These are phyloP conservation scores for Ogataea salicorniae DNA, from an alignment of 805 yeast species.

Conservation along the genomic window DNA sequence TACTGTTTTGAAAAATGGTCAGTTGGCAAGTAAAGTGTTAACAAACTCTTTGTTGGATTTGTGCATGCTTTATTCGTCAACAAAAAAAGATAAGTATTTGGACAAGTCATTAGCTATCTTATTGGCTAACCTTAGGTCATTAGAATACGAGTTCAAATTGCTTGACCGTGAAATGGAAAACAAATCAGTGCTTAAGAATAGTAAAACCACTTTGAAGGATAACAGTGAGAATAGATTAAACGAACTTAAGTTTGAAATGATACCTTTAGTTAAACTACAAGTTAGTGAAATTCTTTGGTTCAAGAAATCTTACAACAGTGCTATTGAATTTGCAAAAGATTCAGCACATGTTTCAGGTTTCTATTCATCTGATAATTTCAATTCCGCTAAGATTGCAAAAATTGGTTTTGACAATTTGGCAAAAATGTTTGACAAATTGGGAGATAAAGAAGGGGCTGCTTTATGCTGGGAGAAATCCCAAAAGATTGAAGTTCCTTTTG, in stretches of 20 bases:
- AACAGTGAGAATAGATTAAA: slow-evolving; percentile 18
- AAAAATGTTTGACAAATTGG: slow-evolving; percentile 28
- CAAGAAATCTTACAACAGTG: slow-evolving; percentile 27
- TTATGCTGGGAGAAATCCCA: slow-evolving; percentile 24
- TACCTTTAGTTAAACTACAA: slow-evolving; percentile 37
- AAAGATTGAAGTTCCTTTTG: slow-evolving; percentile 28
- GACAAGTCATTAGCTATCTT: slow-evolving; percentile 32
- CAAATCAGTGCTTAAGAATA: slow-evolving; percentile 2
- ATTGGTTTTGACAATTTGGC: slow-evolving; percentile 33
- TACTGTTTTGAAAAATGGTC: slow-evolving; percentile 21
- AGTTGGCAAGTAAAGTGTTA: slow-evolving; percentile 18
- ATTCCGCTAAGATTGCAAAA: slow-evolving; percentile 35
- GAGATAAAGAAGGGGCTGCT: slow-evolving; percentile 24
- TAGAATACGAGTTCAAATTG: slow-evolving; percentile 23
- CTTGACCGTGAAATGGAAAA: slow-evolving; percentile 12
- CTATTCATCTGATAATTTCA: slow-evolving; percentile 28
- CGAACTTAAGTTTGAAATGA: slow-evolving; percentile 25
- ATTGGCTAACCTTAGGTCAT: slow-evolving; percentile 27
- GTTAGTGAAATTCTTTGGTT: slow-evolving; percentile 39
- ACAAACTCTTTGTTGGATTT: slow-evolving; percentile 28
- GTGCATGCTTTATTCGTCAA: slow-evolving; percentile 25
- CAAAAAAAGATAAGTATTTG: slow-evolving; percentile 16
- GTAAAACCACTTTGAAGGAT: slow-evolving; percentile 3
- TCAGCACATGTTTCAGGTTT: slow-evolving; percentile 31
- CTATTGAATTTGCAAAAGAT: slow-evolving; percentile 38